A percentile compares a stretch with the other conserved stretches of the same genome.
Conservation (phyloP, 495 filamentous ascomycete species). For the Ascodesmis nigricans region DNA sequence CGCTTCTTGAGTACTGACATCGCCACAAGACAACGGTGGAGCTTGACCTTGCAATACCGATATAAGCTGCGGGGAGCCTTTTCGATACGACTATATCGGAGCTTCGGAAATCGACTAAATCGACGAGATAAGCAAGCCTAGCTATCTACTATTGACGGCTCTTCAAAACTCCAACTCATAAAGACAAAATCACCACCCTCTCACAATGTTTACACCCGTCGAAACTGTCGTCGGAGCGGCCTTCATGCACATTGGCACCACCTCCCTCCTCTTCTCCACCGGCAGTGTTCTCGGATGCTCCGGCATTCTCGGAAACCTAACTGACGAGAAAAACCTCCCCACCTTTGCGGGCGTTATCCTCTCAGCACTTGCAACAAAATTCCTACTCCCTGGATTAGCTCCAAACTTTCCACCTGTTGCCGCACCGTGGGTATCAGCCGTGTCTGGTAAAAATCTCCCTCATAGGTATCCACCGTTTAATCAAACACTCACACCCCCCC, state of each 20-base stretch:
- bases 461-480: too few relatives aligned
- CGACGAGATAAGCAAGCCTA: too few relatives aligned
- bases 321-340: constrained; percentile 26
- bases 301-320: constrained; percentile 10
- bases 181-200: neutral
- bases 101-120: too few relatives aligned
- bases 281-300: constrained; percentile 35
- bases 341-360: constrained; percentile 26
- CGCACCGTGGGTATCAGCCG: too few relatives aligned
- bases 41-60: too few relatives aligned
- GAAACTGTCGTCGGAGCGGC: constrained; percentile 34
- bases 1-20: too few relatives aligned
- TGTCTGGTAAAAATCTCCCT: too few relatives aligned
- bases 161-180: neutral
- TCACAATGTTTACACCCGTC: constrained; percentile 35
- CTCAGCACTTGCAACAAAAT: neutral
- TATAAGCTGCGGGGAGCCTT: too few relatives aligned
- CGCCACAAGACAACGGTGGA: too few relatives aligned
- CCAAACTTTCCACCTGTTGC: neutral
- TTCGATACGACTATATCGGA: too few relatives aligned
- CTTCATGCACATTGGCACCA: constrained; percentile 32
- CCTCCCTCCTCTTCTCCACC: constrained; percentile 32
- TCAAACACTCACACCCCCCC: constrained; percentile 8
- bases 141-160: neutral
- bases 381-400: constrained; percentile 2